Base-by-base conservation (phyloP, 2,329 filamentous ascomycete species). In the Ilyonectria mors-panacis region DNA sequence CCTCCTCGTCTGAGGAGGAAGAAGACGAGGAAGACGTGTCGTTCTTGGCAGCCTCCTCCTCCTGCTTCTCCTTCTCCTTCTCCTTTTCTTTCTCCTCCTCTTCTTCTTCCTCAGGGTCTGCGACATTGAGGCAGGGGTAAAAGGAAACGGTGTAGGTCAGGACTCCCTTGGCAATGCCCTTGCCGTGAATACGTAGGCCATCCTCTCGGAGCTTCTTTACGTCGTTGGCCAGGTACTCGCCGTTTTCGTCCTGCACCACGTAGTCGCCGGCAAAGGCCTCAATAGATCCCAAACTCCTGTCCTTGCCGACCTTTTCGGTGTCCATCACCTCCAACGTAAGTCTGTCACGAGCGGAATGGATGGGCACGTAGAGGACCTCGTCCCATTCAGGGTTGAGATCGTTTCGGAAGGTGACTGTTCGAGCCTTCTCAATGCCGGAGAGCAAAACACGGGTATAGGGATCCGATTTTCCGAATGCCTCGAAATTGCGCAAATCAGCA, bases 311-410 rank as follows among this genome's bases (percentile, higher is more conserved):
- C 73, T 91, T 95, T 81, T 99, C 96, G 68, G 96, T 91, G 75
- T 99, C 96, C 95, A 99, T 97, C 71, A 98, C 94, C 80, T 99
- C 96, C 19, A 99, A 83, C 1, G 91, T 90, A 33, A 99, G 85
- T 76, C 93, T 94, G 79, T 99, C 96, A 35, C 94, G 92, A 15
- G 88, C 76, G 7, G 92, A 94, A 79, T 98, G 95, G 64, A 99
- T 88, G 1, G 97, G 95, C 1, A 99, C 88, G 77, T 99, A 99
- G 23, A 98, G 88, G 26, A 99, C 91, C 81, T 99, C 96, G 76
- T 99, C 94, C 91, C 93, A 99, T 59, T 96, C 93, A 2, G 96
- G 96, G 78, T 97, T 94, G 65, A 99, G 89, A 69, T 98, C 97
- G 82, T 97, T 99, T 78, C 94, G 91, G 85, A 96, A 97, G 0